phyloP scores from a whole-genome alignment of 75 land plant genomes.

The Cryptomeria japonica region DNA sequence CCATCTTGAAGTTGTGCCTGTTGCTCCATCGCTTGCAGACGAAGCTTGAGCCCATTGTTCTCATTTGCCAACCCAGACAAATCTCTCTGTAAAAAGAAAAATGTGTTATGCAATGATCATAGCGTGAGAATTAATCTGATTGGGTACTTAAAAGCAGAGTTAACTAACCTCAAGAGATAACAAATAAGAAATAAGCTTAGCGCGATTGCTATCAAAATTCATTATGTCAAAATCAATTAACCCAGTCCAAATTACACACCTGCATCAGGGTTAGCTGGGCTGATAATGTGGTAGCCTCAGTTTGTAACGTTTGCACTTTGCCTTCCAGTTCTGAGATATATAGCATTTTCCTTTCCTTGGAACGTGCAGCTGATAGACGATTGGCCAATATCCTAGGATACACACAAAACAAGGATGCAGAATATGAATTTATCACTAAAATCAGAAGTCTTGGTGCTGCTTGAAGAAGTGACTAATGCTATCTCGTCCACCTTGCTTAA shows the following conservation, averaged over 20 bases:
- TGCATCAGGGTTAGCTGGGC: conserved; percentile 46
- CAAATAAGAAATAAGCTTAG: background rate
- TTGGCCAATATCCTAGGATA: conserved; percentile 41
- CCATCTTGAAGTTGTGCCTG: conserved; percentile 83
- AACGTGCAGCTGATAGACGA: conserved; percentile 52
- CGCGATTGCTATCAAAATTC: background rate
- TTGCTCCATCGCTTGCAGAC: conserved; percentile 79
- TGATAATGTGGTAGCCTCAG: conserved; percentile 51
- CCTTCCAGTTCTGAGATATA: conserved; percentile 45
- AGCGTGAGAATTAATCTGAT: background rate
- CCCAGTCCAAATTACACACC: conserved; percentile 13
- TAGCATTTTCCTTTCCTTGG: conserved; percentile 53
- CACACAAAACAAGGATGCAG: background rate
- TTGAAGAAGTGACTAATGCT: background rate
- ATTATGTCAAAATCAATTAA: background rate
- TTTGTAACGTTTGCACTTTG: conserved; percentile 48
- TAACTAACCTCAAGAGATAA: background rate
- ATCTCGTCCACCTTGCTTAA: background rate
- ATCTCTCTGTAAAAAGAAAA: conserved; percentile 50
- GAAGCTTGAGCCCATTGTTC: conserved; percentile 73
- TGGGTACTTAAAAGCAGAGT: background rate
- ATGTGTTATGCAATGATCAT: background rate
- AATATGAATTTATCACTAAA: background rate
- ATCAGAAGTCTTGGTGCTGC: background rate
- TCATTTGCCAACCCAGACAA: conserved; percentile 59